phyloP scores from a whole-genome alignment of 345 rosid genomes.

The Pistacia vera region DNA sequence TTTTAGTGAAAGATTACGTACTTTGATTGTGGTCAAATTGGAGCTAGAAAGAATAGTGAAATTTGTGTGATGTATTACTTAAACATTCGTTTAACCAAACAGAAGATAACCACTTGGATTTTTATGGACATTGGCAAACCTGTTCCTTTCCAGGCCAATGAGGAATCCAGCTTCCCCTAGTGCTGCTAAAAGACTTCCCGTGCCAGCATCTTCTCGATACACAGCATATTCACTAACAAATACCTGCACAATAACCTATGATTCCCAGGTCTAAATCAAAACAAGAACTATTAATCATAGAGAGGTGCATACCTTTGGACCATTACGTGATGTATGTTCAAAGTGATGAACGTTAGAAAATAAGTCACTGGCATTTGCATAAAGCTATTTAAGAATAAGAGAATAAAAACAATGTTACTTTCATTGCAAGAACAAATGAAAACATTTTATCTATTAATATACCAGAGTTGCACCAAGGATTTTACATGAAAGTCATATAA shows the following conservation, averaged over 20 bases:
- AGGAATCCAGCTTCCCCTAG: constrained; percentile 94
- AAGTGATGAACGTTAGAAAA: constrained; percentile 68
- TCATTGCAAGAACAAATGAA: neutral
- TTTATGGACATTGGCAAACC: constrained; percentile 37
- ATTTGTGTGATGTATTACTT: no score
- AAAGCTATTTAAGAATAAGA: constrained; percentile 44
- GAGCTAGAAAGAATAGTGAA: neutral
- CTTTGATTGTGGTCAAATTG: neutral
- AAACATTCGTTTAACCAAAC: no score
- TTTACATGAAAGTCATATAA: constrained; percentile 84
- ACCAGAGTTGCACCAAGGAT: neutral
- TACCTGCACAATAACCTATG: constrained; percentile 51
- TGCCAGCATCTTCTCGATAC: constrained; percentile 84
- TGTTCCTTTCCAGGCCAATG: constrained; percentile 87
- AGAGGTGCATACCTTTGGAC: constrained; percentile 71
- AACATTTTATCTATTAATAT: neutral
- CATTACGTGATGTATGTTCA: constrained; percentile 64
- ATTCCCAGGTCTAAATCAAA: neutral
- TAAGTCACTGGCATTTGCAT: constrained; percentile 70
- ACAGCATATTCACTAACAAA: constrained; percentile 98
- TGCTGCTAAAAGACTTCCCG: constrained; percentile 85
- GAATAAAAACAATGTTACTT: constrained; percentile 2
- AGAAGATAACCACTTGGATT: neutral
- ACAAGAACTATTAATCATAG: neutral
- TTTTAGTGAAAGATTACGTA: neutral